Evolutionary conservation across 805 yeast species (phyloP), one percentile per base, ranked within the genome.

Genomic region (Kodamaea kakaduensis): DNA sequence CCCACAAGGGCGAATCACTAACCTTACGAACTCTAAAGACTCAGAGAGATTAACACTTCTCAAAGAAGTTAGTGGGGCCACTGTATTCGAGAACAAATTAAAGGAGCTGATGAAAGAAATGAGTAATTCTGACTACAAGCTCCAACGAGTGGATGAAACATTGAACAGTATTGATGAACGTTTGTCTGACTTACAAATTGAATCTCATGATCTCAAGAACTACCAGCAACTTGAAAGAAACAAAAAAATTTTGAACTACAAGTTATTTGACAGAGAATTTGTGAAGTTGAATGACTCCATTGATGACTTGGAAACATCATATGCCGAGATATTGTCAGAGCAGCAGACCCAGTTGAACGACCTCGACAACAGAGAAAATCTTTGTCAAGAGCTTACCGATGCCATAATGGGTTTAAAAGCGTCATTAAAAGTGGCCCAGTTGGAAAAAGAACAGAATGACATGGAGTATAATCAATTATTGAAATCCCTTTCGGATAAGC

Each of bases 41-140:
- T 52, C 75, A 3, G 96, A 89, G 52, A 74, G 97, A 42, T 67
- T 90, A 34, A 71, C 75, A 22, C 62, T 89, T 25, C 64, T 93
- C 46, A 88, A 90, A 46, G 96, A 88, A 51, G 96, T 90, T 21
- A 93, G 96, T 19, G 98, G 98, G 13, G 96, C 97, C 1, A 81
- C 79, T 40, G 84, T 89, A 3, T 93, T 90, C 61, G 97, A 93
- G 51, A 65, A 72, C 24, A 84, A 85, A 55, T 67, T 89, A 36
- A 74, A 72, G 39, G 95, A 88, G 38, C 84, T 96, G 1, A 62
- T 71, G 41, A 82, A 80, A 52, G 90, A 87, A 47, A 85, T 89
- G 88, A 65, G 66, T 4, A 78, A 76, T 41, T 80, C 96, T 0
- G 77, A 73, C 42, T 71, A 67, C 41, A 85, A 85, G 47, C 73